Evolutionary conservation across 2,329 filamentous ascomycete species (phyloP).

Genomic region (Ceratocystis cubensis): DNA sequence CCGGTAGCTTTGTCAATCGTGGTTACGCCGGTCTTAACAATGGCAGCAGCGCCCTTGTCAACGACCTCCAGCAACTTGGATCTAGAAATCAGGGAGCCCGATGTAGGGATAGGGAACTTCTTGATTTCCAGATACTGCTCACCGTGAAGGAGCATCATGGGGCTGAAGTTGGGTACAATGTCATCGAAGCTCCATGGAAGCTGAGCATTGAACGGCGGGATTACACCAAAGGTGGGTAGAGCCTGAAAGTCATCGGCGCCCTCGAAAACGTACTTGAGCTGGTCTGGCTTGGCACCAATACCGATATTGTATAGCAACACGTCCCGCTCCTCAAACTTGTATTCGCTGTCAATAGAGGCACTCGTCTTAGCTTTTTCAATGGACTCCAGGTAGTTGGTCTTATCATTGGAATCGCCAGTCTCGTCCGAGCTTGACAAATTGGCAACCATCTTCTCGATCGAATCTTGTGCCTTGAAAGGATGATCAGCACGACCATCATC

Average conservation of each 20-base stretch:
- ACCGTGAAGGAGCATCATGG: constrained; percentile 97
- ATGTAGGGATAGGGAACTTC: constrained; percentile 82
- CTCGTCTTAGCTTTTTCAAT: constrained; percentile 66
- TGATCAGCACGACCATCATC: constrained; percentile 78
- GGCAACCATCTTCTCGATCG: constrained; percentile 60
- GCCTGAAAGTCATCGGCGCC: constrained; percentile 85
- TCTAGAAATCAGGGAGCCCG: constrained; percentile 60
- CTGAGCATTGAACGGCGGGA: constrained; percentile 81
- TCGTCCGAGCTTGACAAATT: constrained; percentile 71
- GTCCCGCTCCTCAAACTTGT: constrained; percentile 74
- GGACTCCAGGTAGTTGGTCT: constrained; percentile 50
- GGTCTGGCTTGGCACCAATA: constrained; percentile 78
- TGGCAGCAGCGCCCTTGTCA: constrained; percentile 84
- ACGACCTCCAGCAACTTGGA: constrained; percentile 83
- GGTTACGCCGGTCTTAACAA: constrained; percentile 66
- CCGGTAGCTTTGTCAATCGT: constrained; percentile 77
- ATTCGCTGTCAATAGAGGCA: constrained; percentile 59
- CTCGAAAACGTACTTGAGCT: constrained; percentile 82
- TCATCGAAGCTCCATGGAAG: constrained; percentile 68
- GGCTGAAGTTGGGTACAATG: constrained; percentile 88
- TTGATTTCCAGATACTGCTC: constrained; percentile 96
- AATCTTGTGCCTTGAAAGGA: constrained; percentile 65
- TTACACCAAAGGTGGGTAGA: constrained; percentile 87
- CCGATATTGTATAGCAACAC: constrained; percentile 92
- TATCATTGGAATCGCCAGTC: constrained; percentile 43